A percentile compares a stretch with the other conserved stretches of the same genome.
Evolutionary conservation across 2,329 filamentous ascomycete species (phyloP).

Genomic region (Colletotrichum destructivum): DNA sequence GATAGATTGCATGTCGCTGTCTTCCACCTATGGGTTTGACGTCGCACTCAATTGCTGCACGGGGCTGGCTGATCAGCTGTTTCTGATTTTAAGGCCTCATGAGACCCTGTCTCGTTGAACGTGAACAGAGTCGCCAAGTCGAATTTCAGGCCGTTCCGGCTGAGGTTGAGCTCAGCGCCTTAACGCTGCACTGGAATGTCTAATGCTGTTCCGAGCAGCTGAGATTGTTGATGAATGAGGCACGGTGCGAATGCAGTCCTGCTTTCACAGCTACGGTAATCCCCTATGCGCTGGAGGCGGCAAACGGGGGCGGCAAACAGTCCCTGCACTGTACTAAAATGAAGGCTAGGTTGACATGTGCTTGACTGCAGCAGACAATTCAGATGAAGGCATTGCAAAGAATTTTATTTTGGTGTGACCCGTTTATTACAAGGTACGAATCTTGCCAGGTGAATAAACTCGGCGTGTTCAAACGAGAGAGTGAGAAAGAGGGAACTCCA

Average conservation of each 20-base stretch:
- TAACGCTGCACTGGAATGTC: slow-evolving; percentile 32
- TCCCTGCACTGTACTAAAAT: slow-evolving; percentile 16
- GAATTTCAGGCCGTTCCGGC: neutral
- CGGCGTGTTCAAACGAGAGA: neutral
- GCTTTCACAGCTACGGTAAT: neutral
- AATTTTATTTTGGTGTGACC: neutral
- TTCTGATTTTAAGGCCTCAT: neutral
- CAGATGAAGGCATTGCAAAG: neutral
- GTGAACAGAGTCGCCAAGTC: neutral
- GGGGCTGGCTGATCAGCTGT: slow-evolving; percentile 5
- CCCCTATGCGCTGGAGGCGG: neutral
- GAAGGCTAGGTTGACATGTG: neutral
- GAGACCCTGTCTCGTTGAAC: neutral
- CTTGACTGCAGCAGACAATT: neutral
- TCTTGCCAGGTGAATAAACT: neutral
- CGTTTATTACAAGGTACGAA: neutral
- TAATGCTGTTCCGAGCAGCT: slow-evolving; percentile 25
- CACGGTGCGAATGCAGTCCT: slow-evolving; percentile 31
- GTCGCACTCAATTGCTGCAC: slow-evolving; percentile 6
- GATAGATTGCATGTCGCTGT: slow-evolving; percentile 14
- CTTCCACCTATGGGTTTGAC: neutral
- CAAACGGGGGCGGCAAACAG: neutral
- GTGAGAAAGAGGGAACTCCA: no score
- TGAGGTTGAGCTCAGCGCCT: neutral
- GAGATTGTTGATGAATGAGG: slow-evolving; percentile 22